These are phyloP conservation scores for Blumeriella jaapii DNA, from an alignment of 2,329 filamentous ascomycete genomes.

Conservation along the genomic window DNA sequence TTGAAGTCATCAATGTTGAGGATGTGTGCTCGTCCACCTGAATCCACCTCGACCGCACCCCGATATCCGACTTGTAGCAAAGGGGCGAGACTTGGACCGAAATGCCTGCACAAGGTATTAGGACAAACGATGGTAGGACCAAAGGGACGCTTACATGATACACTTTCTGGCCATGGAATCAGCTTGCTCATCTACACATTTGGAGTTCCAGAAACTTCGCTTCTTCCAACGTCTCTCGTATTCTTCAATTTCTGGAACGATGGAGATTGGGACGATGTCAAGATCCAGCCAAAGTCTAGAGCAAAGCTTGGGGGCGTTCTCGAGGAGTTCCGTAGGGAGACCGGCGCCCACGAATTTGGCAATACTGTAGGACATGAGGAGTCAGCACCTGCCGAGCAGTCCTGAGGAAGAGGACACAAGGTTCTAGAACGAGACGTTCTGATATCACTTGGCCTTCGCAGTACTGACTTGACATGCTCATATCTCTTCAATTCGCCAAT, in stretches of 20 bases:
- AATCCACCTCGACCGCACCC: conserved; percentile 47
- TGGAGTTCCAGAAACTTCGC: conserved; percentile 37
- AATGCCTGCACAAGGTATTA: conserved; percentile 37
- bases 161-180: conserved; percentile 74
- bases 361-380: too few species aligned
- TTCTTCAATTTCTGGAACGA: conserved; percentile 35
- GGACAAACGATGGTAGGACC: neutral
- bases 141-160: conserved; percentile 43
- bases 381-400: too few species aligned
- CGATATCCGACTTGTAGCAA: conserved; percentile 49
- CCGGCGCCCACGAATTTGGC: conserved; percentile 68
- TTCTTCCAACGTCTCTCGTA: conserved; percentile 28
- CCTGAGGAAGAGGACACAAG: too few species aligned
- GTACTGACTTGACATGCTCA: conserved; percentile 51
- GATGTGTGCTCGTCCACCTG: conserved; percentile 38
- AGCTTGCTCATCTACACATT: conserved; percentile 66
- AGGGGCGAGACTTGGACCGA: conserved; percentile 61
- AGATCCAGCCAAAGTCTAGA: conserved; percentile 65
- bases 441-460: too few species aligned
- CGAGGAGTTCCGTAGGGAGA: conserved; percentile 47
- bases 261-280: conserved; percentile 62
- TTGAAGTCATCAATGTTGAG: conserved; percentile 39
- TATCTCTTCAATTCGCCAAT: conserved; percentile 46
- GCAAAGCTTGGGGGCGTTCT: conserved; percentile 52
- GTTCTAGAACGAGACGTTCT: too few species aligned